phyloP scores from a whole-genome alignment of 1,284 basidiomycete species.

The Ganoderma resinaceum region DNA sequence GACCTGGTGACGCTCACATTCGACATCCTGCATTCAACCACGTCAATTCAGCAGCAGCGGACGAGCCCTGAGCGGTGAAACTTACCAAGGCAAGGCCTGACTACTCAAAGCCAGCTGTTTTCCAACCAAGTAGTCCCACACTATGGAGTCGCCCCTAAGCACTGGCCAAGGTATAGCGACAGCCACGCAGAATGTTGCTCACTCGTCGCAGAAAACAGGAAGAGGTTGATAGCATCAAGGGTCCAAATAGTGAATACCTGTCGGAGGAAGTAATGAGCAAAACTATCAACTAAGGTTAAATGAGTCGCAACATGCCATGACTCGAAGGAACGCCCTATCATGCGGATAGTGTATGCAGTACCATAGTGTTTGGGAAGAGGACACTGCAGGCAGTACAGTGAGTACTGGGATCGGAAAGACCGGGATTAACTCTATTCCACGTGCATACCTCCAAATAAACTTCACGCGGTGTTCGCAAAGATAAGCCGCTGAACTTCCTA shows the following conservation, averaged over 20 bases:
- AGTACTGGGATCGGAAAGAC: not conserved
- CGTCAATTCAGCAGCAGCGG: not conserved
- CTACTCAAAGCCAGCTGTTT: not conserved
- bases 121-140: slow-evolving; percentile 4
- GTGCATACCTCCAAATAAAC: slow-evolving; percentile 3
- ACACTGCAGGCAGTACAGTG: slow-evolving; percentile 18
- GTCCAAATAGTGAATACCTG: slow-evolving; percentile 21
- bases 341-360: slow-evolving; percentile 24
- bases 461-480: not conserved
- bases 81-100: slow-evolving; percentile 8
- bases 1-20: slow-evolving; percentile 11
- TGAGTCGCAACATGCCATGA: slow-evolving; percentile 11
- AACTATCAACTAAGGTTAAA: not conserved
- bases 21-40: slow-evolving; percentile 16
- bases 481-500: not conserved
- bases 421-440: not conserved
- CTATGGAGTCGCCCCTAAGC: not conserved
- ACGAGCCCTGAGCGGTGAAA: not conserved
- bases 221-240: slow-evolving; percentile 7
- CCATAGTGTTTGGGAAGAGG: slow-evolving; percentile 22
- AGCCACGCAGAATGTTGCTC: too few species aligned
- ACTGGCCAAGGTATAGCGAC: not conserved
- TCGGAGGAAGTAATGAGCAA: not conserved
- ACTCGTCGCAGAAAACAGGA: slow-evolving; percentile 1
- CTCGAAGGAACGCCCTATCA: slow-evolving; percentile 22